These are phyloP conservation scores for Pichia pseudocactophila DNA, from an alignment of 805 yeast species.

Conservation along the genomic window DNA sequence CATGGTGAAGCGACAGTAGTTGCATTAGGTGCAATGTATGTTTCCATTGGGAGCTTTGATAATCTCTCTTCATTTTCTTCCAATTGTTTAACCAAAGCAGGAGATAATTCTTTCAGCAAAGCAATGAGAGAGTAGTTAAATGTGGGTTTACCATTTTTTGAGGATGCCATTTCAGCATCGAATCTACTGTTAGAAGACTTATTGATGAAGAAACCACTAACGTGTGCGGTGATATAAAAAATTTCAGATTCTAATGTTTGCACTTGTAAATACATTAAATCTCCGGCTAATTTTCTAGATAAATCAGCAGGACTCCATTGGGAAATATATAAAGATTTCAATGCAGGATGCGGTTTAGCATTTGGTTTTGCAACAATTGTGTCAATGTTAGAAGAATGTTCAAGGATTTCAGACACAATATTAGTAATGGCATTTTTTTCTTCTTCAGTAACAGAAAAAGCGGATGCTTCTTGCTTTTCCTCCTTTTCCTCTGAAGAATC, in stretches of 20 bases:
- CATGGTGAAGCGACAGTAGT: conserved; percentile 65
- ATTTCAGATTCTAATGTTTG: conserved; percentile 78
- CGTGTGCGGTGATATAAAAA: conserved; percentile 68
- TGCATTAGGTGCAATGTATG: conserved; percentile 55
- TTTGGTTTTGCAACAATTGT: conserved; percentile 27
- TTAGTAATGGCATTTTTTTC: conserved; percentile 21
- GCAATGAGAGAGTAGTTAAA: conserved; percentile 44
- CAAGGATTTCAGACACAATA: conserved; percentile 15
- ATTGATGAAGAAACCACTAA: conserved; percentile 73
- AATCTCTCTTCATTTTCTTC: conserved; percentile 41
- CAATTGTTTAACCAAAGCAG: conserved; percentile 47
- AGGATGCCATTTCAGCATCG: conserved; percentile 44
- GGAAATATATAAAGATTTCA: conserved; percentile 52
- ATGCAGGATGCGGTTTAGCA: conserved; percentile 36
- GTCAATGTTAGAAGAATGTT: conserved; percentile 9
- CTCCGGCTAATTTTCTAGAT: conserved; percentile 56
- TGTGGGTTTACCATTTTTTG: conserved; percentile 27
- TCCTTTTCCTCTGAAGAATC: conserved; percentile 12
- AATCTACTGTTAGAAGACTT: conserved; percentile 58
- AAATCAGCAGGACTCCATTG: conserved; percentile 84
- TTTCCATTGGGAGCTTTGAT: conserved; percentile 38
- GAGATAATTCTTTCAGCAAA: conserved; percentile 57
- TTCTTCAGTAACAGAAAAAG: conserved; percentile 24
- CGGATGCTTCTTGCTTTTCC: conserved; percentile 15
- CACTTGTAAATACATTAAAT: conserved; percentile 63